These are phyloP conservation scores for Cercophora sp. DNA, from an alignment of 495 filamentous ascomycete genomes.

Conservation along the genomic window DNA sequence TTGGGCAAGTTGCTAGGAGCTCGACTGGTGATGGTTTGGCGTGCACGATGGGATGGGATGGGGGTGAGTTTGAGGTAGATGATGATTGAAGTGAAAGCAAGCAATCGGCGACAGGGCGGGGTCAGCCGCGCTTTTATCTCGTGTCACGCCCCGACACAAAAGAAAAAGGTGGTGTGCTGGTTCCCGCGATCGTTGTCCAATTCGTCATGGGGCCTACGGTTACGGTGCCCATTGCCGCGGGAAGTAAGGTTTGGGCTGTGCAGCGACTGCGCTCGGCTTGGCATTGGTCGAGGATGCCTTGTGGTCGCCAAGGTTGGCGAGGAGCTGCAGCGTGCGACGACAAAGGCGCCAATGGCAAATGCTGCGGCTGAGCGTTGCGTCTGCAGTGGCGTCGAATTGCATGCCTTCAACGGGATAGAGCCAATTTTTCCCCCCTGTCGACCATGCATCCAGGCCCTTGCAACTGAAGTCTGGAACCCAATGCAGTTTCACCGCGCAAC, in stretches of 20 bases:
- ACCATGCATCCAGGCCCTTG: no score
- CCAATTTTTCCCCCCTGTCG: no score
- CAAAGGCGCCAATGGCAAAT: background rate
- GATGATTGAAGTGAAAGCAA: background rate
- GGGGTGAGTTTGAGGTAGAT: no score
- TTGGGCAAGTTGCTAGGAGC: background rate
- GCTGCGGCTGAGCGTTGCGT: slow-evolving; percentile 1
- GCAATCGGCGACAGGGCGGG: background rate
- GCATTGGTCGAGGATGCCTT: background rate
- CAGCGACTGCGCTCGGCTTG: background rate
- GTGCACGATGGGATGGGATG: no score
- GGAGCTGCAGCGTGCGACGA: background rate
- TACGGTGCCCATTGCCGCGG: no score
- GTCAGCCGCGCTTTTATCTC: background rate
- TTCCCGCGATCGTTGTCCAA: no score
- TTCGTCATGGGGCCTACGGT: background rate
- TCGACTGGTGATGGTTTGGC: background rate
- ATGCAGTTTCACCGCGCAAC: no score
- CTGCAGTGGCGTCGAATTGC: background rate
- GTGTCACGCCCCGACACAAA: background rate
- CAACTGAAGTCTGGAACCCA: no score
- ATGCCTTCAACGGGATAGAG: slow-evolving; percentile 2
- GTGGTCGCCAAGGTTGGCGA: background rate
- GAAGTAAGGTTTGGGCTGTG: background rate
- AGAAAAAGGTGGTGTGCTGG: background rate